phyloP scores from a whole-genome alignment of 495 filamentous ascomycete species.

The Talaromyces nanjingensis region DNA sequence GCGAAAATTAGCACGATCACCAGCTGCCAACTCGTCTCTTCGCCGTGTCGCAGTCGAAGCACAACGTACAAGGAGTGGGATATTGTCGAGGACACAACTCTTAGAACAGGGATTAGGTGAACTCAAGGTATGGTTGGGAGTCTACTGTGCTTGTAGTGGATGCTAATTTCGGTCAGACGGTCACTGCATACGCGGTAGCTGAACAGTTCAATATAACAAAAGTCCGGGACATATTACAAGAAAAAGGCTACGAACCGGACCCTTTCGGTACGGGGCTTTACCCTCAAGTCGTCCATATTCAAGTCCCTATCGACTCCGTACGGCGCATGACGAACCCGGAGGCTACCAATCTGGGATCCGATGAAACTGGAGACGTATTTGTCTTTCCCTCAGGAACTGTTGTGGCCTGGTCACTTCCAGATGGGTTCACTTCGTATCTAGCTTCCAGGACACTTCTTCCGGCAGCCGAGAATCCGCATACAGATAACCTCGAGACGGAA shows the following conservation, averaged over 20 bases:
- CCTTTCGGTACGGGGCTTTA: conserved; percentile 55
- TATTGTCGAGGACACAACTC: conserved; percentile 30
- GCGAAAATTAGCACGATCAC: conserved; percentile 35
- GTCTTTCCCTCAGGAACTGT: conserved; percentile 97
- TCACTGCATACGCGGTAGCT: conserved; percentile 78
- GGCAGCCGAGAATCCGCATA: conserved; percentile 68
- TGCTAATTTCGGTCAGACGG: conserved; percentile 40
- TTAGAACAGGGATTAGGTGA: conserved; percentile 36
- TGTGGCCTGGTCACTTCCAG: conserved; percentile 79
- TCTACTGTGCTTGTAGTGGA: neutral
- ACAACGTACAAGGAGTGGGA: conserved; percentile 48
- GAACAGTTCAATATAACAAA: conserved; percentile 77
- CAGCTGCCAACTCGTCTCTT: conserved; percentile 48
- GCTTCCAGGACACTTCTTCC: conserved; percentile 64
- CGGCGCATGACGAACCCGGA: conserved; percentile 45
- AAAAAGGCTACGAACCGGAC: conserved; percentile 61
- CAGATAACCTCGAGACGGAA: conserved; percentile 68
- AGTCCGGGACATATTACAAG: conserved; percentile 61
- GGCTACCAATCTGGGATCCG: conserved; percentile 48
- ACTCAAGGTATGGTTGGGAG: conserved; percentile 25
- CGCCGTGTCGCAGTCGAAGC: conserved; percentile 54
- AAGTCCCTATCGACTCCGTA: conserved; percentile 49
- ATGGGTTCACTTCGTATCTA: conserved; percentile 63
- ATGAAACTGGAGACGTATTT: conserved; percentile 79
- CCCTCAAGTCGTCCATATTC: conserved; percentile 60